These are phyloP conservation scores for Wallacemonas collosoma DNA, from an alignment of 208 protist genomes.

Conservation along the genomic window DNA sequence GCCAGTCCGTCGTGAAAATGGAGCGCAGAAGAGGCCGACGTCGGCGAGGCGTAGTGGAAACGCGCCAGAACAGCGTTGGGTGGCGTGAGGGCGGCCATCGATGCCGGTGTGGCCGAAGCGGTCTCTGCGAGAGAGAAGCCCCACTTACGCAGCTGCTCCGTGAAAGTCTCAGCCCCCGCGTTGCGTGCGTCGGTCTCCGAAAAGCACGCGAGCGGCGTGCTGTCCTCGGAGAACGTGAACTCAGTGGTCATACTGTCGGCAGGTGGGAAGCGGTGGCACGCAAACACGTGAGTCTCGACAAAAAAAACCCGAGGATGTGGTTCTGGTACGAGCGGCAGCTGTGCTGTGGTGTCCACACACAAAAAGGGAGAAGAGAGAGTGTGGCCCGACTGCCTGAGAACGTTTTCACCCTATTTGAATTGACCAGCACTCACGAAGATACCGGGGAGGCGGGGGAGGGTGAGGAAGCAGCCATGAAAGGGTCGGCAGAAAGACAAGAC, in stretches of 20 bases:
- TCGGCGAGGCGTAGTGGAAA: not conserved
- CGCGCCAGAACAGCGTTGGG: not conserved
- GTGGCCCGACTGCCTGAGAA: too few species aligned
- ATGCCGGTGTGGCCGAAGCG: too few species aligned
- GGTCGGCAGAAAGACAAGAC: too few species aligned
- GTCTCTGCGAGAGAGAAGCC: conserved; percentile 14
- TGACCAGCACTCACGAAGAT: too few species aligned
- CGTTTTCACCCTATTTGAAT: too few species aligned
- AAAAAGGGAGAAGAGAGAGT: too few species aligned
- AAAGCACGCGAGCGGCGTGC: conserved; percentile 2
- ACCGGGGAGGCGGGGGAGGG: too few species aligned
- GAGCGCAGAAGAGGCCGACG: conserved; percentile 19
- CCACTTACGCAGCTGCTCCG: conserved; percentile 33
- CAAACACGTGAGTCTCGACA: not conserved
- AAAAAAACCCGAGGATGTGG: not conserved
- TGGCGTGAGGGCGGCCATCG: conserved; percentile 11
- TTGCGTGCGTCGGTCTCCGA: not conserved
- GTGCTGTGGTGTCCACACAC: too few species aligned
- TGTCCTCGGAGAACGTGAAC: conserved; percentile 1
- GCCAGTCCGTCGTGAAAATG: conserved; percentile 58
- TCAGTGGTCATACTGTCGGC: not conserved
- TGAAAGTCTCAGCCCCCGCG: not conserved
- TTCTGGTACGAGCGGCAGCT: too few species aligned
- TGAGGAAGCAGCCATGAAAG: too few species aligned
- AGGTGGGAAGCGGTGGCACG: not conserved